A percentile compares a stretch with the other conserved stretches of the same genome.
Conservation (phyloP, 2,329 filamentous ascomycete species). For the Trichoderma pleuroti region DNA sequence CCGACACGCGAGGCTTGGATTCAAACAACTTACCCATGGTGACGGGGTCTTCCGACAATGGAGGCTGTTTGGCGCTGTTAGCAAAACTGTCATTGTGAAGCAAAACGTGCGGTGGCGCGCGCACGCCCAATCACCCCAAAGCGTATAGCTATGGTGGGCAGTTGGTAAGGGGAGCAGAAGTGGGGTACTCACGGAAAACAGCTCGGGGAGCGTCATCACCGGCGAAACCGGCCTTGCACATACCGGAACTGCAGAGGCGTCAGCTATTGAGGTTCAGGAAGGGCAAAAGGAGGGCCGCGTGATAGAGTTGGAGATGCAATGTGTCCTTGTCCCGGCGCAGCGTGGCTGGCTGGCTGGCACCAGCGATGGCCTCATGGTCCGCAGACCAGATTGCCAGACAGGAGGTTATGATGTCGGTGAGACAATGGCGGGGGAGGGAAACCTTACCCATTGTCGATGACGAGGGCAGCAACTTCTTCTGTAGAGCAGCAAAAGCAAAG, state of each 20-base stretch:
- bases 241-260: conserved; percentile 76
- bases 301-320: conserved; percentile 1
- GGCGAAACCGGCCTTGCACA: conserved; percentile 99
- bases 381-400: not conserved
- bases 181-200: conserved; percentile 90
- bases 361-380: not conserved
- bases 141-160: conserved; percentile 20
- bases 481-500: conserved; percentile 38
- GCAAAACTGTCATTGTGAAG: conserved; percentile 5
- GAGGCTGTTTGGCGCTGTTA: conserved; percentile 65
- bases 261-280: not conserved
- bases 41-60: conserved; percentile 98
- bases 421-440: conserved; percentile 37
- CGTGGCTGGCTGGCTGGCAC: conserved; percentile 14
- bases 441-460: conserved; percentile 99
- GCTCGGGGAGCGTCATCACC: conserved; percentile 99
- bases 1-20: conserved; percentile 13
- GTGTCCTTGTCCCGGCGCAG: not conserved
- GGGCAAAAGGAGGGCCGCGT: not conserved
- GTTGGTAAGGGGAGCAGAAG: conserved; percentile 29
- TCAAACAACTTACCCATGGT: conserved; percentile 82
- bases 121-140: conserved; percentile 18
- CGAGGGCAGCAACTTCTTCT: conserved; percentile 99
- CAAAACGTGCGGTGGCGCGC: conserved; percentile 11
- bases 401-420: conserved; percentile 34